phyloP scores from a whole-genome alignment of 192 early-diverging fungal genomes.

The Coemansia sp. region DNA sequence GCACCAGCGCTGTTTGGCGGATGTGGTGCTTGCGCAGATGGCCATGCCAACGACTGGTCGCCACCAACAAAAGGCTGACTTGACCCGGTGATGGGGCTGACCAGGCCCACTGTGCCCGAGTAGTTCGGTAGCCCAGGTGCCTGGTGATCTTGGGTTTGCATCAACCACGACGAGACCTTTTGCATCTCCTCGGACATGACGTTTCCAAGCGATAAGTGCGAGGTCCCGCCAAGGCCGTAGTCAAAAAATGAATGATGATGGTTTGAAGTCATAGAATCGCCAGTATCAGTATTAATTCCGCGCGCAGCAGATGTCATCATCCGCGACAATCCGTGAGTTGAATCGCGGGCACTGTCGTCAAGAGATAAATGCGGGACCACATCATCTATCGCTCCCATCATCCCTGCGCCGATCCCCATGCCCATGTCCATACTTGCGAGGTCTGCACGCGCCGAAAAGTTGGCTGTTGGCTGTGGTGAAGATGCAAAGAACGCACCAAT shows the following conservation, averaged over 20 bases:
- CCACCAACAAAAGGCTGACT: background rate
- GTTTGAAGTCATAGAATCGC: conserved; percentile 17
- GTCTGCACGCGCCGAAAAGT: conserved; percentile 34
- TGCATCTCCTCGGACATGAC: conserved; percentile 50
- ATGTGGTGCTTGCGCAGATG: background rate
- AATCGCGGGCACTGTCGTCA: conserved; percentile 22
- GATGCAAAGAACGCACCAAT: conserved; percentile 26
- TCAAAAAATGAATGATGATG: conserved; percentile 30
- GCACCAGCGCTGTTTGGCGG: background rate
- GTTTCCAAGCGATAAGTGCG: conserved; percentile 43
- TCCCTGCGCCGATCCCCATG: conserved; percentile 50
- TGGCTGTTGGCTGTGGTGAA: conserved; percentile 41
- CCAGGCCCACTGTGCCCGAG: background rate
- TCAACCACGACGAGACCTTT: conserved; percentile 50
- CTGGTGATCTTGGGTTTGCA: conserved; percentile 40
- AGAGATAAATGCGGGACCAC: conserved; percentile 49
- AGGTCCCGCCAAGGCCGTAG: conserved; percentile 43
- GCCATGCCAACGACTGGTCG: background rate
- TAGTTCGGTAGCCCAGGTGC: conserved; percentile 5
- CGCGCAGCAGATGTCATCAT: conserved; percentile 4
- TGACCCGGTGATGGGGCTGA: background rate
- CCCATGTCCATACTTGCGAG: conserved; percentile 43
- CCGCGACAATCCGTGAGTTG: conserved; percentile 18
- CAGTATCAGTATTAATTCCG: conserved; percentile 2
- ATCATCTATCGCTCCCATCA: conserved; percentile 53